Percentiles rank a stretch among this genome's conserved stretches.
These are phyloP conservation scores for Globisporangium takayamanum DNA, from an alignment of 352 stramenopile species.

Conservation along the genomic window DNA sequence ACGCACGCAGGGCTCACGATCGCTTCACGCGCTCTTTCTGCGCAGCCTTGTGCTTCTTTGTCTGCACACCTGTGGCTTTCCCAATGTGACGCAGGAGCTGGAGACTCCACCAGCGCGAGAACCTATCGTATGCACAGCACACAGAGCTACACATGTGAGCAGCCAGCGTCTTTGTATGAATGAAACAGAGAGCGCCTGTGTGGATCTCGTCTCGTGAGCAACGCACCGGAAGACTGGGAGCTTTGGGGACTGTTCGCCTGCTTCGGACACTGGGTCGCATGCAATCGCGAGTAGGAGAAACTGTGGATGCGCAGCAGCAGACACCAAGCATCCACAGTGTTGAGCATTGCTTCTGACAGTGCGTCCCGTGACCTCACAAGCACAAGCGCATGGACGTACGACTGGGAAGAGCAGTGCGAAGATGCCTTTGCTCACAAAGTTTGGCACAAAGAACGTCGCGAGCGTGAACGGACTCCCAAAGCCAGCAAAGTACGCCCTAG, in stretches of 20 bases:
- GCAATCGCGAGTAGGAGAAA: slow-evolving; percentile 81
- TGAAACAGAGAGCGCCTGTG: not conserved
- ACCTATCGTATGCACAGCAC: slow-evolving; percentile 21
- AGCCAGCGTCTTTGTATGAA: not conserved
- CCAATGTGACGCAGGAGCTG: slow-evolving; percentile 75
- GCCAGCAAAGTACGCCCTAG: slow-evolving; percentile 77
- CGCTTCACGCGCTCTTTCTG: slow-evolving; percentile 19
- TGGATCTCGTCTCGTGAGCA: not conserved
- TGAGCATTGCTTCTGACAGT: not conserved
- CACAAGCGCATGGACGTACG: slow-evolving; percentile 21
- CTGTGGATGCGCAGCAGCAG: slow-evolving; percentile 16
- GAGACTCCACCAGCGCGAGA: slow-evolving; percentile 79
- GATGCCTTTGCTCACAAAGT: slow-evolving; percentile 88
- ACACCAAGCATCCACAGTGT: not conserved
- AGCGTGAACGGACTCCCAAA: slow-evolving; percentile 85
- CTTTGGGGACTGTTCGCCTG: slow-evolving; percentile 35
- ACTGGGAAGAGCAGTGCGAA: slow-evolving; percentile 84
- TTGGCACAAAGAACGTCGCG: slow-evolving; percentile 85
- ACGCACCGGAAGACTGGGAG: slow-evolving; percentile 71
- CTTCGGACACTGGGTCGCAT: slow-evolving; percentile 61
- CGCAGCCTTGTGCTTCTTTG: slow-evolving; percentile 47
- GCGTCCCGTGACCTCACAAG: not conserved
- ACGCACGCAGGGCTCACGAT: not conserved
- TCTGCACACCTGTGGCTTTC: slow-evolving; percentile 69
- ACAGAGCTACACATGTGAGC: not conserved